These are phyloP conservation scores for Alternaria sp. DNA, from an alignment of 2,329 filamentous ascomycete genomes.

Conservation along the genomic window DNA sequence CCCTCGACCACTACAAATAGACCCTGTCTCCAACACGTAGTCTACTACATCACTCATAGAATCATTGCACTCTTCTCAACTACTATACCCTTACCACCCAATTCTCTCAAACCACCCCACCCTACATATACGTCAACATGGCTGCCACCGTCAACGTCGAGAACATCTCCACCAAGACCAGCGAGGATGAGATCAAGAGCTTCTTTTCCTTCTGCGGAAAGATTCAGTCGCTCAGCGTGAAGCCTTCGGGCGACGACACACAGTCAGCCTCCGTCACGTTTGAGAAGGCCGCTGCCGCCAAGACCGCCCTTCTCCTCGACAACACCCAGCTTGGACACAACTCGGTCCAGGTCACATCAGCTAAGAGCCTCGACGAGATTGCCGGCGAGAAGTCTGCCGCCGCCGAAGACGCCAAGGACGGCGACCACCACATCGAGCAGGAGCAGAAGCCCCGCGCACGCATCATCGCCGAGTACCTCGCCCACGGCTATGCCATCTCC, in stretches of 20 bases:
- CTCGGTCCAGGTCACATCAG: slow-evolving; percentile 80
- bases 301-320: slow-evolving; percentile 95
- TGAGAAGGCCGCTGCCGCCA: slow-evolving; percentile 95
- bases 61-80: not conserved
- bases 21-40: slow-evolving; percentile 7
- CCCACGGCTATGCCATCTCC: slow-evolving; percentile 88
- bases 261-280: slow-evolving; percentile 94
- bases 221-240: slow-evolving; percentile 84
- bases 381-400: slow-evolving; percentile 67
- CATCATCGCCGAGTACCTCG: slow-evolving; percentile 95
- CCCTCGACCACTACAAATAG: slow-evolving; percentile 26
- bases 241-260: slow-evolving; percentile 67
- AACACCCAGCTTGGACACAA: slow-evolving; percentile 88
- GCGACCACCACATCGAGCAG: slow-evolving; percentile 79
- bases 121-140: slow-evolving; percentile 49
- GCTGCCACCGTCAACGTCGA: slow-evolving; percentile 82
- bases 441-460: slow-evolving; percentile 96
- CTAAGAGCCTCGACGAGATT: slow-evolving; percentile 71
- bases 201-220: slow-evolving; percentile 99
- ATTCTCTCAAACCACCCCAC: slow-evolving; percentile 1
- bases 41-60: not conserved
- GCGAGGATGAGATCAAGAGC: slow-evolving; percentile 89
- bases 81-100: not conserved
- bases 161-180: slow-evolving; percentile 84
- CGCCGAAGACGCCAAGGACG: slow-evolving; percentile 59